Evolutionary conservation across 2,329 filamentous ascomycete genomes (phyloP), one percentile per base, ranked within the genome.

Genomic region (Aspergillus sp.): DNA sequence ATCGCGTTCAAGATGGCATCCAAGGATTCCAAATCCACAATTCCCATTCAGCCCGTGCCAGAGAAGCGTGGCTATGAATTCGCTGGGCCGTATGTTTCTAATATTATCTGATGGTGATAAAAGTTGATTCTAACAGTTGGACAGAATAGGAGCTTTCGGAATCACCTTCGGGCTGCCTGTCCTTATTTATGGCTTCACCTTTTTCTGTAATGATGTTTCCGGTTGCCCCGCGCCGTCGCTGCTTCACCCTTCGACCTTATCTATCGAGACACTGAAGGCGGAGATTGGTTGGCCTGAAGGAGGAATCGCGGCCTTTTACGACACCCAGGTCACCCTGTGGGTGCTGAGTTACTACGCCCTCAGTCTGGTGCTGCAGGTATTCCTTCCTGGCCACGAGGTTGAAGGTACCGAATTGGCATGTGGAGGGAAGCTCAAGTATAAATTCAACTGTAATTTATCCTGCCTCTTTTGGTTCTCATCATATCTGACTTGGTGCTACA

Each of bases 191-290:
- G 63, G 82, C 54, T 84, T 90, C 60, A 77, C 83, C 36, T 94
- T 95, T 61, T 73, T 83, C 56, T 95, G 90, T 76, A 96, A 95
- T 69, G 90, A 95, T 62, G 74, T 91, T 48, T 84, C 88, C 7
- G 91, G 93, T 46, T 97, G 93, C 62, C 93, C 91, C 37, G 84
- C 88, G 3, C 89, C 90, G 4, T 89, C 87, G 4, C 75, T 91
- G 7, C 77, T 95, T 32, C 76, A 78, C 53, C 90, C 87, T 29
- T 82, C 78, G 44, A 85, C 79, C 7, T 70, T 95, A 47, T 82
- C 82, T 34, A 71, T 90, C 38, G 79, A 84, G 13, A 78, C 80
- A 56, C 71, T 96, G 54, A 93, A 91, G 72, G 64, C 73, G 43
- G 89, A 96, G 60, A 81, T 88, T 35, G 89, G 86, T 55, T 95